Evolutionary conservation across 1,284 basidiomycete genomes (phyloP).

Genomic region (Ganoderma boninense): DNA sequence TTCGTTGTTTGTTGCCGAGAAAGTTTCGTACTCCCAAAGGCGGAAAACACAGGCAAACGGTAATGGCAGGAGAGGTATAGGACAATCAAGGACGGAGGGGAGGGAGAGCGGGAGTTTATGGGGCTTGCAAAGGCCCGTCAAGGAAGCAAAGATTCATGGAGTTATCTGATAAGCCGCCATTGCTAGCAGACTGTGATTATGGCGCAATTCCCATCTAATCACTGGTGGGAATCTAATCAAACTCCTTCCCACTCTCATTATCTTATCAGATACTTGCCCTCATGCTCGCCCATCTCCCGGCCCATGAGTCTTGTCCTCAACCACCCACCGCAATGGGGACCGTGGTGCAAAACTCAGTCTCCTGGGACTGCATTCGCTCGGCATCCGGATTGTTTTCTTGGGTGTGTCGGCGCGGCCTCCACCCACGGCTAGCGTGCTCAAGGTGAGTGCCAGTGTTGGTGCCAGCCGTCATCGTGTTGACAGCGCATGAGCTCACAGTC

Average conservation of each 20-base stretch:
- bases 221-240: background rate
- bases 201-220: slow-evolving; percentile 15
- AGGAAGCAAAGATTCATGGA: background rate
- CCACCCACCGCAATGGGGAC: background rate
- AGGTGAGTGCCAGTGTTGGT: background rate
- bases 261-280: slow-evolving; percentile 13
- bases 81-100: background rate
- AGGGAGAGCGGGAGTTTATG: background rate
- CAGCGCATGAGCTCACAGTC: background rate
- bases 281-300: background rate
- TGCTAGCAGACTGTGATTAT: slow-evolving; percentile 7
- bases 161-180: slow-evolving; percentile 23
- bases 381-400: background rate
- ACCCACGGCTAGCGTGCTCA: background rate
- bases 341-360: background rate
- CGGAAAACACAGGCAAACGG: background rate
- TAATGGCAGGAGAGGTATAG: background rate
- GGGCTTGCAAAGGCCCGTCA: background rate
- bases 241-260: slow-evolving; percentile 6
- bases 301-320: background rate
- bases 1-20: background rate
- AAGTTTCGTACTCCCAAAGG: background rate
- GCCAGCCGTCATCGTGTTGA: background rate
- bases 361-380: background rate
- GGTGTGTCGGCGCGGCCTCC: background rate